These are phyloP conservation scores for Coemansia sp. DNA, from an alignment of 192 early-diverging fungal species.

Conservation along the genomic window DNA sequence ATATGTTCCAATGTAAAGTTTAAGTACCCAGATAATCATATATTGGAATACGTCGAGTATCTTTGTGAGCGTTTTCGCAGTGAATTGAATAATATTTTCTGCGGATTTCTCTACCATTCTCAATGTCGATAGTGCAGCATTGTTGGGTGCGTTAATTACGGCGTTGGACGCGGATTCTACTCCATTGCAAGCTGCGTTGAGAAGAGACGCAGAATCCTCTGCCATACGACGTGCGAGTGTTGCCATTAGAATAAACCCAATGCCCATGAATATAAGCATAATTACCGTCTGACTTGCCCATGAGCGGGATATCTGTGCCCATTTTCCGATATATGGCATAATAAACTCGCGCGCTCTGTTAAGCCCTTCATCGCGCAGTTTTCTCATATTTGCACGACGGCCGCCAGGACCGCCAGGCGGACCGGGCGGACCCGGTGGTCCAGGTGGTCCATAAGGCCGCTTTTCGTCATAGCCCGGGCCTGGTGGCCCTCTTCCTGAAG, in stretches of 20 bases:
- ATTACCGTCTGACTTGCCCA: slow-evolving; percentile 42
- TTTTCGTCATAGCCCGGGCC: slow-evolving; percentile 4
- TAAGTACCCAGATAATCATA: slow-evolving; percentile 37
- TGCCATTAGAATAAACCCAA: slow-evolving; percentile 24
- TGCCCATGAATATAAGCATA: slow-evolving; percentile 32
- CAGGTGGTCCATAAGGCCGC: background rate
- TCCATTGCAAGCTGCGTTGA: slow-evolving; percentile 18
- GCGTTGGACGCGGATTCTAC: slow-evolving; percentile 20
- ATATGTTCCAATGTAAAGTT: slow-evolving; percentile 42
- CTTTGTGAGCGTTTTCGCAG: slow-evolving; percentile 17
- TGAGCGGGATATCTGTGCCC: slow-evolving; percentile 30
- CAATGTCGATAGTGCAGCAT: slow-evolving; percentile 20
- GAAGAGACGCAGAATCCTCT: background rate
- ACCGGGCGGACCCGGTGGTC: background rate
- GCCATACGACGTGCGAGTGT: slow-evolving; percentile 13
- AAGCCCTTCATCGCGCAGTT: background rate
- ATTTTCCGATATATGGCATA: slow-evolving; percentile 36
- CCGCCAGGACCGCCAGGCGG: slow-evolving; percentile 1
- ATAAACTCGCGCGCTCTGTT: background rate
- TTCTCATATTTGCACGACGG: background rate
- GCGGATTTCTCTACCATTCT: slow-evolving; percentile 18
- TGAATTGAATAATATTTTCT: slow-evolving; percentile 11
- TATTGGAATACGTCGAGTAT: slow-evolving; percentile 23
- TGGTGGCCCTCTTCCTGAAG: background rate
- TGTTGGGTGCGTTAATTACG: slow-evolving; percentile 30